These are phyloP conservation scores for Aureobasidium sp. DNA, from an alignment of 2,329 filamentous ascomycete species.

Conservation along the genomic window DNA sequence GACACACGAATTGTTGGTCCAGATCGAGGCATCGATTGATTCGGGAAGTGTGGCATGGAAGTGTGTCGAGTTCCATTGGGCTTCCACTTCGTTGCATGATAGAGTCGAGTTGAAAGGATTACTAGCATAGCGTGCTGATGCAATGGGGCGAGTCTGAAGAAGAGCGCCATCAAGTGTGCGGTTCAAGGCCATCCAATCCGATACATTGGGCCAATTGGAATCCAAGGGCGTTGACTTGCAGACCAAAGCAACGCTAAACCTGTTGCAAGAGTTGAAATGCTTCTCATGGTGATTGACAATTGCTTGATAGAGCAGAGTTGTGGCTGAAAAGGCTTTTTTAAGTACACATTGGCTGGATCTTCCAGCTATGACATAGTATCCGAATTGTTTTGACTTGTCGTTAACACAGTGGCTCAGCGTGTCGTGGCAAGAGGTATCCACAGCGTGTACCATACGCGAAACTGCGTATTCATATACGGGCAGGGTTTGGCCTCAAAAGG, in stretches of 20 bases:
- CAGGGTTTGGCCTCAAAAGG: neutral
- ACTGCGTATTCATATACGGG: neutral
- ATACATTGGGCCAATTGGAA: neutral
- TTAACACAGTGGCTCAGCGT: neutral
- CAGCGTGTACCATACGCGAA: neutral
- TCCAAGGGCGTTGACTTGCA: neutral
- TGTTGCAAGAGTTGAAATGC: neutral
- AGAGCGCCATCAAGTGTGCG: neutral
- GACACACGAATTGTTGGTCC: neutral
- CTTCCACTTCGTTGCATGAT: neutral
- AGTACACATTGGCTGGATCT: neutral
- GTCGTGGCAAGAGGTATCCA: neutral
- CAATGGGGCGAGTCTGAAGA: neutral
- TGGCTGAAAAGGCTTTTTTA: neutral
- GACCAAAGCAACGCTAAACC: neutral
- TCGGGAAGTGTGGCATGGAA: neutral
- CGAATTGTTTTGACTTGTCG: neutral
- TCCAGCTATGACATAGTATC: neutral
- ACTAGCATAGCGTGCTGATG: neutral
- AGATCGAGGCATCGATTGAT: neutral
- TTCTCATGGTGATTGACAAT: neutral
- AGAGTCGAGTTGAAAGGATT: neutral
- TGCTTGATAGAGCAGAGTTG: neutral
- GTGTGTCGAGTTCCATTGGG: neutral
- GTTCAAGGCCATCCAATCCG: neutral